A percentile compares a stretch with the other conserved stretches of the same genome.
phyloP scores from a whole-genome alignment of 2,329 filamentous ascomycete species.

The Sporothrix sp. region DNA sequence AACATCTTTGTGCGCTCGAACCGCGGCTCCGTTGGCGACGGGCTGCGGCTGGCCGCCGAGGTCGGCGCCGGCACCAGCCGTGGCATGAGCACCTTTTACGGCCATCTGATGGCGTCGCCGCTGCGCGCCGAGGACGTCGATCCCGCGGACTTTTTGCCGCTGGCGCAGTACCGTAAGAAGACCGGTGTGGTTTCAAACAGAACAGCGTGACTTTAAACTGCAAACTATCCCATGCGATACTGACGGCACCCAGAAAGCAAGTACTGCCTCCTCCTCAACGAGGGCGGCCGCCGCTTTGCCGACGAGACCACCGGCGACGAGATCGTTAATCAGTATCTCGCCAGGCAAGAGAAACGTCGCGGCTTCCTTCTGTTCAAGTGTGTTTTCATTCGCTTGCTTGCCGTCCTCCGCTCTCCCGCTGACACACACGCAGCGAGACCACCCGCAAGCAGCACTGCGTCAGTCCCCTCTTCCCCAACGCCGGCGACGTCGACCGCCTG shows the following conservation, averaged over 20 bases:
- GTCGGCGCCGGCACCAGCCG: background rate
- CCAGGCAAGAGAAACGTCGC: background rate
- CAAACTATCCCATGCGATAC: no score
- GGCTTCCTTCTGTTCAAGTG: background rate
- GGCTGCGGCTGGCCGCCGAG: background rate
- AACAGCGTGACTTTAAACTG: no score
- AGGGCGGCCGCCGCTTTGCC: background rate
- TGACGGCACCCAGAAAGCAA: background rate
- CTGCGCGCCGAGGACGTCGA: background rate
- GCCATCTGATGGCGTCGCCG: background rate
- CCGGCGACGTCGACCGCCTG: constrained; percentile 2
- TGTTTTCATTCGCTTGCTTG: no score
- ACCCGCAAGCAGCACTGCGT: background rate
- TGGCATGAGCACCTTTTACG: constrained; percentile 2
- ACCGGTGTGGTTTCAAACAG: no score
- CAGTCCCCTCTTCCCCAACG: background rate
- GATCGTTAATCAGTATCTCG: constrained; percentile 1
- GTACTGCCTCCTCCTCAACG: background rate
- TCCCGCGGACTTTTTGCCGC: background rate
- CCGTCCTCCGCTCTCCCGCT: no score
- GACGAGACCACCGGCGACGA: constrained; percentile 3
- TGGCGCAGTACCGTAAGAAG: background rate
- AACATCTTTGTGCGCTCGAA: constrained; percentile 3
- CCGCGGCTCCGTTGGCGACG: background rate
- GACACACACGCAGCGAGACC: background rate